Evolutionary conservation across 2,329 filamentous ascomycete genomes (phyloP).

Genomic region (Orbilia ellipsospora): DNA sequence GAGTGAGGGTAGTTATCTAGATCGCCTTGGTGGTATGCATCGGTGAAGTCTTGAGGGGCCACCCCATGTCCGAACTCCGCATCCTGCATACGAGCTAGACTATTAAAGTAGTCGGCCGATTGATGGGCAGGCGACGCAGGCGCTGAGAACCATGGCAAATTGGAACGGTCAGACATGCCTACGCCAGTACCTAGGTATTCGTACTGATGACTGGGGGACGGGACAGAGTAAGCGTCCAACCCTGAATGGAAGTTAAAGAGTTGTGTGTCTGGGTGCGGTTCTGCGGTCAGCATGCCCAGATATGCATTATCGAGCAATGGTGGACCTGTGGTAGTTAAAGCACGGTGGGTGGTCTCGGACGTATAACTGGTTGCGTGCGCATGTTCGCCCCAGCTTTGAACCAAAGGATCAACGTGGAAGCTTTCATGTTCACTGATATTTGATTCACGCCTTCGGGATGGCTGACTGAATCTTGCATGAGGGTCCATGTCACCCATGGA

Average conservation of each 20-base stretch:
- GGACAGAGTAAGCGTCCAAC: conserved; percentile 55
- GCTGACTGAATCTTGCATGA: conserved; percentile 55
- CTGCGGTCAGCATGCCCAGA: conserved; percentile 56
- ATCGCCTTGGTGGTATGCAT: conserved; percentile 54
- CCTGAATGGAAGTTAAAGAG: conserved; percentile 53
- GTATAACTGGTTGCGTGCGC: conserved; percentile 43
- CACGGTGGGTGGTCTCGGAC: conserved; percentile 53
- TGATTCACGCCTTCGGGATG: conserved; percentile 52
- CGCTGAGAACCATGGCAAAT: conserved; percentile 55
- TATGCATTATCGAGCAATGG: conserved; percentile 55
- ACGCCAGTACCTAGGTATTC: conserved; percentile 53
- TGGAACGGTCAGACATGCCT: conserved; percentile 55
- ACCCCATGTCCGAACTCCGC: conserved; percentile 55
- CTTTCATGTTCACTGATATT: conserved; percentile 53
- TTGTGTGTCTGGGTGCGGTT: conserved; percentile 55
- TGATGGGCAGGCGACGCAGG: conserved; percentile 54
- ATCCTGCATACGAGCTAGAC: conserved; percentile 54
- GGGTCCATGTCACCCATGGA: conserved; percentile 53
- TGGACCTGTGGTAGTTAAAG: conserved; percentile 53
- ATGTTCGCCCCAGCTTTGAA: conserved; percentile 51
- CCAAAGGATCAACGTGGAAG: conserved; percentile 52
- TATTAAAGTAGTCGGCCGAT: conserved; percentile 53
- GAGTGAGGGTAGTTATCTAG: conserved; percentile 54
- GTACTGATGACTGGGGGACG: conserved; percentile 54
- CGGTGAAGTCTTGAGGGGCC: conserved; percentile 53